These are phyloP conservation scores for Dioszegia aurantiaca DNA, from an alignment of 768 basidiomycete genomes.

Conservation along the genomic window DNA sequence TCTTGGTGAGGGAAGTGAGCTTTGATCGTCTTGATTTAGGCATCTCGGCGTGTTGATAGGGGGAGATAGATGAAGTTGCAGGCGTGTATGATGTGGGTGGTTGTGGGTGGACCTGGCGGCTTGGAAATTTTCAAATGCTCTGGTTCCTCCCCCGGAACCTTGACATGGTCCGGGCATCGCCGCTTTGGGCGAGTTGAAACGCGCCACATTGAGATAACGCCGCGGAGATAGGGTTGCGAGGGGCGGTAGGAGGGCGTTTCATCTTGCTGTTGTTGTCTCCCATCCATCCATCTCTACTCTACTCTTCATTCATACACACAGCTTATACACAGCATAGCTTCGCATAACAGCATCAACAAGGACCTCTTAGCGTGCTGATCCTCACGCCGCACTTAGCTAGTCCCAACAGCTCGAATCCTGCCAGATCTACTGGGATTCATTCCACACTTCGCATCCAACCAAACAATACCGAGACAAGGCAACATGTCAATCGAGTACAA, in stretches of 20 bases:
- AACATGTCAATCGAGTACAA: conserved; percentile 3
- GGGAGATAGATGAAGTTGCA: background rate
- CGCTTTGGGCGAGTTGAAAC: background rate
- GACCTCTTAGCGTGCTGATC: too few species aligned
- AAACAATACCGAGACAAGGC: too few species aligned
- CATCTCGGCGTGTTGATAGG: conserved; percentile 57
- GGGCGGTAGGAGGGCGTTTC: background rate
- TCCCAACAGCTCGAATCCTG: too few species aligned
- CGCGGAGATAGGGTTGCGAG: background rate
- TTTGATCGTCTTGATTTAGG: conserved; percentile 86
- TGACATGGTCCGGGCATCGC: background rate
- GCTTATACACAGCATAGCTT: background rate
- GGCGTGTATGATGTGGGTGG: background rate
- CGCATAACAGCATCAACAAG: too few species aligned
- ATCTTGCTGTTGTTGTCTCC: background rate
- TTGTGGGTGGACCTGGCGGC: background rate
- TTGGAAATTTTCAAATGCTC: too few species aligned
- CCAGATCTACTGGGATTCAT: too few species aligned
- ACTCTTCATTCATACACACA: background rate
- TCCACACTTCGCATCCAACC: too few species aligned
- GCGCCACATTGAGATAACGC: conserved; percentile 9
- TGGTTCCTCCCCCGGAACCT: background rate
- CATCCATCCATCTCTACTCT: conserved; percentile 3
- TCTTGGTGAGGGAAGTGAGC: conserved; percentile 89
- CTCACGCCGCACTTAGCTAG: too few species aligned